Conservation (phyloP, 2,329 filamentous ascomycete species). For the Penicillium sp. region DNA sequence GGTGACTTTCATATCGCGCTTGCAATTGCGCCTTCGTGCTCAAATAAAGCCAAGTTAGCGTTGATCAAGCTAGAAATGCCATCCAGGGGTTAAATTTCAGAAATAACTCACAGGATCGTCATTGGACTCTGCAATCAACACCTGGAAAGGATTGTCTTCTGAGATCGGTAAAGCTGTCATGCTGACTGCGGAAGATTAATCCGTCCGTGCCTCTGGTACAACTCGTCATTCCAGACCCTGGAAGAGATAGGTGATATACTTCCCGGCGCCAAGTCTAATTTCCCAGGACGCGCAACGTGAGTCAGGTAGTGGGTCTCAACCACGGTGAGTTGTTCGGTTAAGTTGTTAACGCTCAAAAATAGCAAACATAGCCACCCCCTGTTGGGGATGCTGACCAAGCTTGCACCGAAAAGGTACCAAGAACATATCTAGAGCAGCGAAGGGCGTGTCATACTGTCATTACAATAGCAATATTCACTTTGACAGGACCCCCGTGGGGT, state of each 20-base stretch:
- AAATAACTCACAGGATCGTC: slow-evolving; percentile 12
- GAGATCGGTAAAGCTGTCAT: slow-evolving; percentile 11
- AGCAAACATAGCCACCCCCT: slow-evolving; percentile 1
- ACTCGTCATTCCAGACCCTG: not conserved
- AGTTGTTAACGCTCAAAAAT: not conserved
- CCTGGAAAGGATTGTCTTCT: slow-evolving; percentile 23
- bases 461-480: not conserved
- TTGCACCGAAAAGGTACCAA: not conserved
- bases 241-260: not conserved
- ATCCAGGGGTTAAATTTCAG: too few species aligned
- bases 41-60: not conserved
- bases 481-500: not conserved
- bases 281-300: not conserved
- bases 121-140: slow-evolving; percentile 17
- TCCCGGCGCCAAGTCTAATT: not conserved
- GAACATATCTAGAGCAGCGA: not conserved
- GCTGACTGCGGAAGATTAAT: not conserved
- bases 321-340: not conserved
- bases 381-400: not conserved
- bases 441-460: not conserved
- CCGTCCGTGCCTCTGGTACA: not conserved
- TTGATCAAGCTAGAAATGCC: not conserved
- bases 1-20: slow-evolving; percentile 69
- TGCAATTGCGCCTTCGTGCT: slow-evolving; percentile 58
- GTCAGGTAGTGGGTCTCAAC: not conserved